Evolutionary conservation across 345 rosid genomes (phyloP), one percentile per base, ranked within the genome.

Genomic region (Trapa bicornis): DNA sequence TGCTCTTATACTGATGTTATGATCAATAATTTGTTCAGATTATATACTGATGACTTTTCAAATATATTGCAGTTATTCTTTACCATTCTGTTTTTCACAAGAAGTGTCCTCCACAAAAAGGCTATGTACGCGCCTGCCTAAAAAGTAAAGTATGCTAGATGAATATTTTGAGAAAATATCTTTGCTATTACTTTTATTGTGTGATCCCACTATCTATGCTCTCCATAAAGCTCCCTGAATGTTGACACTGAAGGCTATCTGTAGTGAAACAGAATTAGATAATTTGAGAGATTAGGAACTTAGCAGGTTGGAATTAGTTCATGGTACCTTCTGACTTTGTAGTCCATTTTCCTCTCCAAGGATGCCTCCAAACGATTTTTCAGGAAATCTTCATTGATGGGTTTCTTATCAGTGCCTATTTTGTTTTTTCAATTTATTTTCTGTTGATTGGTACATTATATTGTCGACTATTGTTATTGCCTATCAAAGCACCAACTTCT

Each of bases 81-180:
- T 88, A 84, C 79, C 96, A 92, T 79, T 92, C 96, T 16, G 91
- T 89, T 41, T 86, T 78, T 79, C 96, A 89, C 86, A 88, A 89
- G 87, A 88, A 88, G 81, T 85, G 96, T 74, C 85, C 89, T 38
- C 83, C 81, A 10, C 91, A 86, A 78, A 89, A 79, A 76, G 87
- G 86, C 84, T 89, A 77, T 75, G 79, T 88, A 56, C 96, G 96
- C 70, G 96, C 90, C 72, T 86, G 91, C 96, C 93, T 92, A 82
- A 89, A 88, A 89, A 90, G 96, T 88, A 92, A 89, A 82, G 92
- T 86, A 86, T 79, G 96, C 96, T 83, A 75, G 64, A 71, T 37
- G 37, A 3, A 1, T 15, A 53, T 43, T 47, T 43, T 32, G 54
- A 13, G 1, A 37, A 56, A 10, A 13, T 63, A 64, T 38, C 5